Conservation (phyloP, 1,284 basidiomycete species). For the Cryptococcus sp. region DNA sequence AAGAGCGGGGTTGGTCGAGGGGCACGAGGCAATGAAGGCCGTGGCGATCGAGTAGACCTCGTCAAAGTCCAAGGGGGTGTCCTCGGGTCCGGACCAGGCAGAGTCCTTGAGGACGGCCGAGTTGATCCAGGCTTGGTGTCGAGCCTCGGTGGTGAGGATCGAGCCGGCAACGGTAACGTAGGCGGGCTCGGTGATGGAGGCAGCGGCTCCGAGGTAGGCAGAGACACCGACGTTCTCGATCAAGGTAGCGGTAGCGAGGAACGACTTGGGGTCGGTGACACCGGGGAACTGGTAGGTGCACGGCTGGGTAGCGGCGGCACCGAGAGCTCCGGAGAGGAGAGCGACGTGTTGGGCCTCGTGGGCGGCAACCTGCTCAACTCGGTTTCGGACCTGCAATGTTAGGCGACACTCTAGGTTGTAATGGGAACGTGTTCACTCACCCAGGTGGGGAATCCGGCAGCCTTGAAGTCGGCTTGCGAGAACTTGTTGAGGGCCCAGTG, state of each 20-base stretch:
- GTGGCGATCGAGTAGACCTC: constrained; percentile 47
- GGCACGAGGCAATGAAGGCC: constrained; percentile 41
- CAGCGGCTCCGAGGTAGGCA: constrained; percentile 72
- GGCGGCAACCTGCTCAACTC: constrained; percentile 51
- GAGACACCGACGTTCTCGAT: constrained; percentile 73
- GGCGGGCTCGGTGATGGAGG: constrained; percentile 47
- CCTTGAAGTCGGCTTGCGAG: constrained; percentile 25
- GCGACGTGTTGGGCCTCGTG: constrained; percentile 58
- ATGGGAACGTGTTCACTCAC: constrained; percentile 9
- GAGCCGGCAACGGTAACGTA: constrained; percentile 57
- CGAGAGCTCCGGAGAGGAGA: constrained; percentile 54
- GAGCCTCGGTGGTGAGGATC: constrained; percentile 74
- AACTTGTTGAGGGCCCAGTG: constrained; percentile 11
- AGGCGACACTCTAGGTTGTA: too few relatives aligned
- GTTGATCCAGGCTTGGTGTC: constrained; percentile 56
- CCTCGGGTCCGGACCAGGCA: constrained; percentile 56
- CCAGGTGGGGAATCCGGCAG: constrained; percentile 59
- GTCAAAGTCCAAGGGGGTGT: constrained; percentile 52
- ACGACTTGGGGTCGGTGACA: constrained; percentile 58
- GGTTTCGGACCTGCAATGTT: constrained; percentile 31
- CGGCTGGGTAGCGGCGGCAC: constrained; percentile 51
- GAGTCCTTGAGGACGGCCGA: constrained; percentile 38
- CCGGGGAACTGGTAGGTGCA: constrained; percentile 31
- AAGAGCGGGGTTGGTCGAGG: constrained; percentile 44
- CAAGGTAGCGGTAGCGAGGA: constrained; percentile 66